phyloP scores from a whole-genome alignment of 2,329 filamentous ascomycete species.

The Botrytis aclada region DNA sequence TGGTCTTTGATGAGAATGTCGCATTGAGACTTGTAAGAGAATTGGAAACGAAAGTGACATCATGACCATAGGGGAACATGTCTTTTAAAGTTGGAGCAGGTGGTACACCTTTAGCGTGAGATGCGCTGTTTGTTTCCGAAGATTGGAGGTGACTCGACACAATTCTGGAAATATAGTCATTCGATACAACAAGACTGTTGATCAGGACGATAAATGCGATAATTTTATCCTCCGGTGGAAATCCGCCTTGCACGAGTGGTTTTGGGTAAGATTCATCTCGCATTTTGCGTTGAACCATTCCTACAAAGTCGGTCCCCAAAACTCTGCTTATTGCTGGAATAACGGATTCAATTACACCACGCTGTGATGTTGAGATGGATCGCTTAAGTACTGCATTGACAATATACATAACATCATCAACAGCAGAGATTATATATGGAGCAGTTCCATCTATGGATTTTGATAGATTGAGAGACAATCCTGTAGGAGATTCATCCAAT shows the following conservation, averaged over 20 bases:
- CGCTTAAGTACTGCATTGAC: conserved; percentile 88
- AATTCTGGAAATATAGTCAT: conserved; percentile 87
- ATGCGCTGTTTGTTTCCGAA: conserved; percentile 30
- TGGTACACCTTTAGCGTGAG: conserved; percentile 7
- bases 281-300: conserved; percentile 98
- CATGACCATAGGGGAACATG: conserved; percentile 77
- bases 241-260: conserved; percentile 69
- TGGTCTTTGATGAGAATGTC: conserved; percentile 73
- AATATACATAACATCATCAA: conserved; percentile 99
- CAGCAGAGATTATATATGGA: conserved; percentile 89
- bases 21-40: conserved; percentile 66
- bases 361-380: conserved; percentile 80
- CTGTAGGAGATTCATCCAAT: conserved; percentile 80
- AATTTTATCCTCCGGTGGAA: conserved; percentile 85
- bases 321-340: conserved; percentile 77
- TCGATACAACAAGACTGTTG: conserved; percentile 91
- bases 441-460: conserved; percentile 71
- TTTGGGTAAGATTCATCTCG: conserved; percentile 91
- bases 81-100: conserved; percentile 47
- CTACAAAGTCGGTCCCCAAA: conserved; percentile 84
- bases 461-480: conserved; percentile 72
- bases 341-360: conserved; percentile 72
- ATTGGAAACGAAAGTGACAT: conserved; percentile 66
- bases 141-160: conserved; percentile 63
- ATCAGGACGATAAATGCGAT: conserved; percentile 88